phyloP scores from a whole-genome alignment of 768 basidiomycete genomes.

The Lactifluus hygrophoroides region DNA sequence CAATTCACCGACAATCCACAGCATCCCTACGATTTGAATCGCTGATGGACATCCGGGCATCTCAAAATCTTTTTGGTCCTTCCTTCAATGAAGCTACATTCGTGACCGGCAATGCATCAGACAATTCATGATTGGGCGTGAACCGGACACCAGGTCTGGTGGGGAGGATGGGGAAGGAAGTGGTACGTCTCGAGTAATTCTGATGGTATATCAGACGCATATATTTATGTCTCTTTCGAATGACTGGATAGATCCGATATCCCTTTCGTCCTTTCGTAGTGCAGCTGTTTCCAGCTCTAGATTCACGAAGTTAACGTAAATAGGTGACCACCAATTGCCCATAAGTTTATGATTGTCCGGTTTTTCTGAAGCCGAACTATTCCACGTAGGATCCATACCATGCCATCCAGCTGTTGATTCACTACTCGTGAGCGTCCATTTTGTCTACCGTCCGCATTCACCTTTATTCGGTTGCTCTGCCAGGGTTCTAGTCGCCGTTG shows the following conservation, averaged over 20 bases:
- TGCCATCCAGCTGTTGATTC: neutral
- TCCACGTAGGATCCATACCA: neutral
- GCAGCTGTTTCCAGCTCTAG: neutral
- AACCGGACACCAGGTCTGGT: neutral
- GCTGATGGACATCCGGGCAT: neutral
- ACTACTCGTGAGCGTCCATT: neutral
- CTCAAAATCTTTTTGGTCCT: neutral
- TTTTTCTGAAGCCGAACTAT: neutral
- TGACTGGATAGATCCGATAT: neutral
- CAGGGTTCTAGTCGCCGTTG: neutral
- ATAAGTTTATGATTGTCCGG: no score
- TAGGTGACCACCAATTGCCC: neutral
- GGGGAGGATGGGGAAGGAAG: neutral
- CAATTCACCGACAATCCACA: neutral
- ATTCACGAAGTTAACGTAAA: neutral
- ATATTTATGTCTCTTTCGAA: neutral
- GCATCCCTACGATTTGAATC: neutral
- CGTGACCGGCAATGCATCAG: no score
- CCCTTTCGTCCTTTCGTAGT: neutral
- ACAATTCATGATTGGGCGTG: neutral
- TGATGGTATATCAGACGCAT: conserved; percentile 2
- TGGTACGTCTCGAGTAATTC: neutral
- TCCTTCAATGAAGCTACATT: neutral
- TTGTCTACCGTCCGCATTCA: neutral
- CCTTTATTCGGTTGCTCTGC: neutral